Base-by-base conservation (phyloP, 2,329 filamentous ascomycete genomes). In the Rutstroemia sp. region DNA sequence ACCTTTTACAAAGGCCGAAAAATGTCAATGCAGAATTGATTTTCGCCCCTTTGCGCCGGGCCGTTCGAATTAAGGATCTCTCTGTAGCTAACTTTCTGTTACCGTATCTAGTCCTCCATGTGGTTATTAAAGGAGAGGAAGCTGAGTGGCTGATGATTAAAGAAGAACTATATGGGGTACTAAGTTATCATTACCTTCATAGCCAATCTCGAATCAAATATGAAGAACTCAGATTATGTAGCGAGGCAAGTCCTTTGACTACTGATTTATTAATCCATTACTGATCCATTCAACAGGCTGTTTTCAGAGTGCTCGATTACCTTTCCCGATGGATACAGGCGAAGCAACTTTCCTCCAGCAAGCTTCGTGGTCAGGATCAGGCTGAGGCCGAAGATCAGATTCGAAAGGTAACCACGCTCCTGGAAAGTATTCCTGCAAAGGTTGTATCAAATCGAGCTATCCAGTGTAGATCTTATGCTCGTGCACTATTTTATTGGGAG, bases 401-500 rank as follows among this genome's bases (percentile, higher is more conserved):
- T 17, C 73, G 77, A 54, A 73, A 79, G 9, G 88, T 97, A 4
- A 88, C 95, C 55, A 77, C 80, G 0, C 81, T 96, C 50, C 72
- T 96, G 19, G 73, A 76, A n/a, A 75, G 75, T 23, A 86, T 89
- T 55, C 86, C 86, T 0, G 82, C 86, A 4, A 83, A 88, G 63
- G 73, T 87, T n/a, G 82, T 88, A 51, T 91, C 94, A 6, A 82
- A 84, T 61, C 83, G 92, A 62, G 92, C 94, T 9, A 83, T 96
- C n/a, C 89, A 96, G 67, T 97, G 92, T 72, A 89, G 89, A 58
- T 94, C 95, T 8, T 97, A 92, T 68, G 86, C 94, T 7, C 83
- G 94, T 51, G 94, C 95, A 1, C 76, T 99, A 17, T 96, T 96
- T 67, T 89, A 97, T 68, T 88, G 95, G 76, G 94, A 99, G 71